Conservation (phyloP, 2,329 filamentous ascomycete species). For the Dendrostoma leiphaemia region DNA sequence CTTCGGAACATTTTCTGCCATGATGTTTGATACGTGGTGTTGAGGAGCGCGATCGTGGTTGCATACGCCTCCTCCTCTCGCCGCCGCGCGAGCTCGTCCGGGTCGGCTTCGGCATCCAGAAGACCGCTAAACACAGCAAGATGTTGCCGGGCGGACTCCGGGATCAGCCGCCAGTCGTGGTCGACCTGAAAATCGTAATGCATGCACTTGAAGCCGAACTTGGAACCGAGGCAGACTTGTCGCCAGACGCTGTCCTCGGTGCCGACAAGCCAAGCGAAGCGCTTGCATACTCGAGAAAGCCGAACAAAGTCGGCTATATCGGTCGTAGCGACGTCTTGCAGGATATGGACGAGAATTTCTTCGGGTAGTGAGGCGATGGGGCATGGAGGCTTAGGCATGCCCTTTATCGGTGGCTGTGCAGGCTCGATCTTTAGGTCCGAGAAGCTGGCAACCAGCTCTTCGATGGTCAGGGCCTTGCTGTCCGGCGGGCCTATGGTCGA, state of each 20-base stretch:
- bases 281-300: constrained; percentile 79
- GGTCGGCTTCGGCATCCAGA: constrained; percentile 21
- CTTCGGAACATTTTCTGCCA: constrained; percentile 74
- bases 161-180: constrained; percentile 51
- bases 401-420: constrained; percentile 67
- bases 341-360: constrained; percentile 79
- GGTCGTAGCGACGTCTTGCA: constrained; percentile 66
- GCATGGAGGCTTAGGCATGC: constrained; percentile 71
- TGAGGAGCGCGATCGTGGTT: constrained; percentile 41
- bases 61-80: constrained; percentile 32
- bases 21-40: constrained; percentile 45
- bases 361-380: constrained; percentile 75
- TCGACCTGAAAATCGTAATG: constrained; percentile 73
- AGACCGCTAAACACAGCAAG: neutral
- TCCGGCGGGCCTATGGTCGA: constrained; percentile 49
- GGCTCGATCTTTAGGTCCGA: constrained; percentile 66
- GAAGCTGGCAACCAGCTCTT: constrained; percentile 76
- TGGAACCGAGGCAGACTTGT: constrained; percentile 63
- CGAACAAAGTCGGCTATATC: constrained; percentile 78
- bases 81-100: constrained; percentile 34
- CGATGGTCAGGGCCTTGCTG: constrained; percentile 51
- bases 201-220: constrained; percentile 82
- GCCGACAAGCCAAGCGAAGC: constrained; percentile 78
- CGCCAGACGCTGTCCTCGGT: constrained; percentile 89
- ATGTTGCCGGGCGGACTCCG: constrained; percentile 6